phyloP scores from a whole-genome alignment of 768 basidiomycete genomes.

The Tylopilus balloui region DNA sequence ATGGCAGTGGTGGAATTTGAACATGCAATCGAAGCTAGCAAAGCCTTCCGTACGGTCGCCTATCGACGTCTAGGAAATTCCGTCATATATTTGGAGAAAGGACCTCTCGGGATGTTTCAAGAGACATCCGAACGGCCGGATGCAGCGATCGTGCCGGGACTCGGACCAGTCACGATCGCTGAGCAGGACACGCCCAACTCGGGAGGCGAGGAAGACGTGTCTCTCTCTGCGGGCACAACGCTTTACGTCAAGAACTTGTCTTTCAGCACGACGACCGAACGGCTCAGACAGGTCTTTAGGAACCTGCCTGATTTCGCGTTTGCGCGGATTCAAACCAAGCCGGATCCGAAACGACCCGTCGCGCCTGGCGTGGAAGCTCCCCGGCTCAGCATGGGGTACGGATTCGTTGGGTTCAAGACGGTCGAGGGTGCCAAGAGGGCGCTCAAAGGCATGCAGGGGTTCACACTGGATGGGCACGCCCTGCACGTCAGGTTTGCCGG shows the following conservation, averaged over 20 bases:
- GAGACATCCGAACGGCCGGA: slow-evolving; percentile 29
- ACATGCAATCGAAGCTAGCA: slow-evolving; percentile 62
- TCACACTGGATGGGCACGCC: slow-evolving; percentile 82
- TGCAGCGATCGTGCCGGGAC: slow-evolving; percentile 14
- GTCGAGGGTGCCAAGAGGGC: slow-evolving; percentile 69
- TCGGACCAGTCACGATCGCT: slow-evolving; percentile 39
- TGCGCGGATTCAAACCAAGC: slow-evolving; percentile 87
- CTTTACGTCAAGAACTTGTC: slow-evolving; percentile 93
- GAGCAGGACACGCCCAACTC: slow-evolving; percentile 37
- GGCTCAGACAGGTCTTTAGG: slow-evolving; percentile 64
- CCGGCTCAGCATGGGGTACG: slow-evolving; percentile 90
- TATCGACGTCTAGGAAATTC: slow-evolving; percentile 88
- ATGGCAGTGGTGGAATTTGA: slow-evolving; percentile 88
- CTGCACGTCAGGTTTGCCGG: slow-evolving; percentile 84
- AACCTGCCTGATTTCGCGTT: slow-evolving; percentile 78
- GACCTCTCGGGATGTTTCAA: slow-evolving; percentile 78
- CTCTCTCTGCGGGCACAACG: slow-evolving; percentile 67
- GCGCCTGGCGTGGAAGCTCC: slow-evolving; percentile 33
- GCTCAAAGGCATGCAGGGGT: slow-evolving; percentile 71
- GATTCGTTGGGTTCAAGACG: slow-evolving; percentile 88
- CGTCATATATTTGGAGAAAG: slow-evolving; percentile 90
- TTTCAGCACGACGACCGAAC: slow-evolving; percentile 83
- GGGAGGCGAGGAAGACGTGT: slow-evolving; percentile 35
- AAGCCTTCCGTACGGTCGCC: slow-evolving; percentile 76
- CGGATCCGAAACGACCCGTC: slow-evolving; percentile 68